Percentiles rank a stretch among this genome's conserved stretches.
phyloP scores from a whole-genome alignment of 345 rosid species.

The Eucalyptus albens region DNA sequence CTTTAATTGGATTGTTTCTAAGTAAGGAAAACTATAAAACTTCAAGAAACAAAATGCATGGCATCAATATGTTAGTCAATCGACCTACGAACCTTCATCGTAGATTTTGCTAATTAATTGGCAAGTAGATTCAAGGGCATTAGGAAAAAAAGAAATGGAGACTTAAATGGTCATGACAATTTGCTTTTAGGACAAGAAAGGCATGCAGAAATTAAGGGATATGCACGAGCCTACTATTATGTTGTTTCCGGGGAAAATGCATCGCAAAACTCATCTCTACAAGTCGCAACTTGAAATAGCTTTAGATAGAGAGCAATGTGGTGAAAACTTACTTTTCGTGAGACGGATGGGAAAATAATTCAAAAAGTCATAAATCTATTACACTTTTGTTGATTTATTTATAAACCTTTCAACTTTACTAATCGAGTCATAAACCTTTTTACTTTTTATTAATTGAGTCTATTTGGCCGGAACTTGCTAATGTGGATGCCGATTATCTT shows the following conservation, averaged over 20 bases:
- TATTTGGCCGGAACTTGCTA: too few species aligned
- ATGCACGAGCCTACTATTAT: background rate
- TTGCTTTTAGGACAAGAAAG: background rate
- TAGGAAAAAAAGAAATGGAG: background rate
- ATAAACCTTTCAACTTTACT: too few species aligned
- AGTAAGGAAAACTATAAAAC: background rate
- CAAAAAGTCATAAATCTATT: too few species aligned
- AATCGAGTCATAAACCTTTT: too few species aligned
- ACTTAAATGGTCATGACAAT: background rate
- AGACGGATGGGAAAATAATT: constrained; percentile 17
- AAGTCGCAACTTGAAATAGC: background rate
- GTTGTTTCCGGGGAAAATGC: background rate
- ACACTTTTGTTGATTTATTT: too few species aligned
- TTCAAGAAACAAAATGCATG: background rate
- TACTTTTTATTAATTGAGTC: too few species aligned
- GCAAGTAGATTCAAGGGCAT: background rate
- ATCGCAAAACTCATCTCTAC: background rate
- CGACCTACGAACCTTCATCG: background rate
- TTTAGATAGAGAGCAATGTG: background rate
- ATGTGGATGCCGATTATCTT: too few species aligned
- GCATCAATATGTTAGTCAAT: background rate
- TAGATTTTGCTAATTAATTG: background rate
- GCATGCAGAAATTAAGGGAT: background rate
- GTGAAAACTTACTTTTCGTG: constrained; percentile 43
- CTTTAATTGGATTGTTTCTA: background rate